Base-by-base conservation (phyloP, 108 stramenopile genomes). In the Conticribra guillardii region DNA sequence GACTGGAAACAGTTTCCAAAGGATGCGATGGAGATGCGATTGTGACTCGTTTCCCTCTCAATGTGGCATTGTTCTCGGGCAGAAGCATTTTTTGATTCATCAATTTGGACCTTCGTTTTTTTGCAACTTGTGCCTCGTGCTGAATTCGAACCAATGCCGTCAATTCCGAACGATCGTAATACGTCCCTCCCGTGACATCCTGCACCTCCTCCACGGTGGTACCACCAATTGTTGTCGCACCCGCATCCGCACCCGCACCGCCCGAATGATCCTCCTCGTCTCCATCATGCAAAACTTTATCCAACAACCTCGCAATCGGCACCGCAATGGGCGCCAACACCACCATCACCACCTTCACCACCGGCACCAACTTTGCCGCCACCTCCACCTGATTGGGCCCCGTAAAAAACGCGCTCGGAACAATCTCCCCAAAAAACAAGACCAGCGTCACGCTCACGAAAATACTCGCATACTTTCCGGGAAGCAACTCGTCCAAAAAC, bases 401-500 rank as follows among this genome's bases (percentile, higher is more conserved):
- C 0, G 96, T 98, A 67, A 98, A 98, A 14, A 97, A 31, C 0
- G 74, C 79, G 9, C 51, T 57, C 19, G 84, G 84, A 16, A 84
- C 60, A 46, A 81, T 82, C 59, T 87, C 83, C 0, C 88, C 91
- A 54, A 88, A 92, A 64, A 97, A 84, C 11, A 98, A 67, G 0
- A 99, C 96, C 1, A 96, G 60, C 5, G 96, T 93, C 4, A 99
- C 97, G 24, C 92, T 92, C 4, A 65, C 72, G 9, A 97, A 59
- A 37, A 98, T 68, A 34, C 97, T 85, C 1, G 97, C 94, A 4
- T 89, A 70, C 48, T 84, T 86, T 11, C 80, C 71, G 8, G 95
- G 92, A 3, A 98, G 85, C 30, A 98, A 66, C 37, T 87, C 81
- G 60, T 97, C 97, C 52, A 98, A 61, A 59, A 99, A 98, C 11